Evolutionary conservation across 176 grass and related monocot species (phyloP).

Genomic region (Cenchrus purpureus): DNA sequence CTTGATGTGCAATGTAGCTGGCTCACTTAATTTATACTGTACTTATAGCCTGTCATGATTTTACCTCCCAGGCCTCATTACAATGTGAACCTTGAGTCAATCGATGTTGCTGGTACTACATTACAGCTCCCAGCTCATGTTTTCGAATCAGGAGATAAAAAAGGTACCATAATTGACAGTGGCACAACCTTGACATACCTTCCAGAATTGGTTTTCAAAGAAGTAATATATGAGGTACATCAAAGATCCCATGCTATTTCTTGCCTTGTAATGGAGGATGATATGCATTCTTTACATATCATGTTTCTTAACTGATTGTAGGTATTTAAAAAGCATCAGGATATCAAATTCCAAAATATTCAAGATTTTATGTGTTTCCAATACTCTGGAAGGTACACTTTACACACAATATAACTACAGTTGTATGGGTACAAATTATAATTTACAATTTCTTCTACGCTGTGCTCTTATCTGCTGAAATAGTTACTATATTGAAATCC

Average conservation of each 20-base stretch:
- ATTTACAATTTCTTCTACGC: slow-evolving; percentile 12
- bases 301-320: slow-evolving; percentile 49
- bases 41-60: slow-evolving; percentile 20
- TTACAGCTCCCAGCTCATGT: slow-evolving; percentile 76
- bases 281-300: slow-evolving; percentile 35
- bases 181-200: slow-evolving; percentile 96
- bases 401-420: slow-evolving; percentile 29
- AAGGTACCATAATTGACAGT: slow-evolving; percentile 91
- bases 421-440: slow-evolving; percentile 6
- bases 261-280: slow-evolving; percentile 28
- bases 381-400: slow-evolving; percentile 74
- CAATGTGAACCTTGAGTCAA: slow-evolving; percentile 81
- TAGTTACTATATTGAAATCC: background rate
- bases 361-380: slow-evolving; percentile 89
- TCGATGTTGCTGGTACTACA: slow-evolving; percentile 78
- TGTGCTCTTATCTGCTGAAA: background rate
- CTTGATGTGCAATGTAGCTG: slow-evolving; percentile 16
- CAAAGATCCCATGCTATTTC: slow-evolving; percentile 17
- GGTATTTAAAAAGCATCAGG: slow-evolving; percentile 75
- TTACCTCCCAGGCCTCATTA: slow-evolving; percentile 75
- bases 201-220: slow-evolving; percentile 84
- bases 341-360: slow-evolving; percentile 66
- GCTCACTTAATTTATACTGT: slow-evolving; percentile 23
- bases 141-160: slow-evolving; percentile 77
- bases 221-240: slow-evolving; percentile 66